Evolutionary conservation across 305 asterid genomes (phyloP), one percentile per base, ranked within the genome.

Genomic region (Solanum aculeatissimum): DNA sequence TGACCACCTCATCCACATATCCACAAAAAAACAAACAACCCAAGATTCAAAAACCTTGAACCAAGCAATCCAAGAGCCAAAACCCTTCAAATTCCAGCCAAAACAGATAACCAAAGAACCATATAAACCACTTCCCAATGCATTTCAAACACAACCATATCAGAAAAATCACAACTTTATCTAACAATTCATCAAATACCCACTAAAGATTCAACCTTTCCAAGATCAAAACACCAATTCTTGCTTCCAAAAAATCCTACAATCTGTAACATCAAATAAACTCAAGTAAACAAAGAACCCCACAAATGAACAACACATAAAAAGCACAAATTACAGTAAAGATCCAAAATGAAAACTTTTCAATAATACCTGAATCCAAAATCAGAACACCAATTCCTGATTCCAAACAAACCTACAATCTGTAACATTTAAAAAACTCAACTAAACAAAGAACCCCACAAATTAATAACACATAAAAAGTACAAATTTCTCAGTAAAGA

Each of bases 1-100:
- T 83, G 84, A 85, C 78, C 84, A 66, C 66, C 43, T 65, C 12
- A 42, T 54, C 80, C 70, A 72, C 74, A 60, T 74, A 68, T 62
- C 82, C 78, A 47, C 58, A 63, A 77, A 47, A 4, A 16, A 65
- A 58, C 49, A 81, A 25, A 42, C 13, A 2, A 40, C 43, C 40
- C 58, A 5, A 51, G 38, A 63, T 63, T 69, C 84, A 78, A 51
- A 38, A 11, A 47, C 80, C 70, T 45, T 29, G 25, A 71, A 45
- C 19, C 27, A 23, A 63, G 23, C 13, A 7, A 40, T 19, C 43
- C 57, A n/a, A 62, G 49, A 63, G 49, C 55, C 84, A 78, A 38
- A 40, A 11, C 10, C 70, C 71, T 35, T 62, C 57, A 49, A 9
- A 47, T 3, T 65, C 72, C 72, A 65, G 43, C 72, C 72, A 29